Base-by-base conservation (phyloP, 257 asterid genomes). In the Ballota nigra region DNA sequence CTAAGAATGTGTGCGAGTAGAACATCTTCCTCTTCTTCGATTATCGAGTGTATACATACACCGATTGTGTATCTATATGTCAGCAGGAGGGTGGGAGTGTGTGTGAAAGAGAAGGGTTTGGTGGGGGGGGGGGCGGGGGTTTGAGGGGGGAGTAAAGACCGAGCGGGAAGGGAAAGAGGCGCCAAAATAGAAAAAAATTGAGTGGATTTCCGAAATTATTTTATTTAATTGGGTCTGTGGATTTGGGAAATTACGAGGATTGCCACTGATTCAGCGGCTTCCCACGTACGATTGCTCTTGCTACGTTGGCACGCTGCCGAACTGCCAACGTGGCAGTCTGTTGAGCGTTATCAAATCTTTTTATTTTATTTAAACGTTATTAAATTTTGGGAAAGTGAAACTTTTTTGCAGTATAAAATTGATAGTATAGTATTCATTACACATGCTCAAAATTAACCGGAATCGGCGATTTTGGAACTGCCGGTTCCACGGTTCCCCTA, bases 1-100 rank as follows among this genome's bases (percentile, higher is more conserved):
- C 96, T 87, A 90, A 80, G 71, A 87, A 77, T 23, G 93, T 83
- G 1, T 89, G 96, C 55, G 98, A 90, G 82, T 89, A 92, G 78
- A 92, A 92, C 98, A 92, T 92, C 69, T 58, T 62, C 45, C 68
- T n/a, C 69, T 63, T 34, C 78, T 51, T 6, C 43, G 65, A 38
- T 59, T 11, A 26, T 49, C 4, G 4, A n/a, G 64, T 19, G 62
- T 47, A 24, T 23, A 29, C 0, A 4, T 16, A 55, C 34, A 33
- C 43, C 43, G 43, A 19, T 12, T 22, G 13, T 59, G 72, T 58
- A 15, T 26, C 23, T 67, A 45, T 75, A 13, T 28, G 23, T 2
- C 4, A 22, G 62, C 62, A 24, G 62, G 29, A 10, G 12, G 34
- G 67, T 0, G 52, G 18, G 16, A 8, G 73, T 49, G 61, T 23